Evolutionary conservation across 306 rosid genomes (phyloP).

Genomic region (Senna siamea): DNA sequence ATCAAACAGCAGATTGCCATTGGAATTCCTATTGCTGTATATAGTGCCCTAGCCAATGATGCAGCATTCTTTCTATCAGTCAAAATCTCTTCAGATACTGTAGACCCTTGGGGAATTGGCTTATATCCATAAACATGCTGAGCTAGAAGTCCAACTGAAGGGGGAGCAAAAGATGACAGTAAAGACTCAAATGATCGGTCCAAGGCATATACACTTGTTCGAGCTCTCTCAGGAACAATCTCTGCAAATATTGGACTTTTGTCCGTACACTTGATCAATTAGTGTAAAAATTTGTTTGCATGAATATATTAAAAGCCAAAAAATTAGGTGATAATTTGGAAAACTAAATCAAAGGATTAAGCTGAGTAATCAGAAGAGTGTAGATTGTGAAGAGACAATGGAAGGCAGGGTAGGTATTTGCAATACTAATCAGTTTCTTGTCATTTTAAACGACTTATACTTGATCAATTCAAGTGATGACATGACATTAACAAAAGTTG

Average conservation of each 20-base stretch:
- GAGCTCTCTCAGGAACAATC: constrained; percentile 88
- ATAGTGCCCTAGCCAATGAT: constrained; percentile 84
- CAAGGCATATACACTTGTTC: constrained; percentile 90
- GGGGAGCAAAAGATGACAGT: constrained; percentile 90
- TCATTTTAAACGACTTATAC: neutral
- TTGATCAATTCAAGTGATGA: neutral
- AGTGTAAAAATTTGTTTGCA: constrained; percentile 18
- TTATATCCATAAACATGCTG: constrained; percentile 83
- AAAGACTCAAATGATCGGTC: constrained; percentile 86
- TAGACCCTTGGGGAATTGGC: constrained; percentile 63
- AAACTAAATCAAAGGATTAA: neutral
- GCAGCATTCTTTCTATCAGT: constrained; percentile 83
- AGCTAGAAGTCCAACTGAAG: constrained; percentile 85
- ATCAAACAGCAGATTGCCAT: constrained; percentile 82
- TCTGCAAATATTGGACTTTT: constrained; percentile 95
- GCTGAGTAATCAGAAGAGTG: neutral
- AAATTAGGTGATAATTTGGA: constrained; percentile 2
- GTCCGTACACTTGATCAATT: constrained; percentile 37
- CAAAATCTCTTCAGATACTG: constrained; percentile 54
- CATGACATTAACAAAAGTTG: constrained; percentile 14
- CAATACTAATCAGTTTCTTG: constrained; percentile 2
- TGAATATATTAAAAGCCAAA: constrained; percentile 5
- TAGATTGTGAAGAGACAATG: neutral
- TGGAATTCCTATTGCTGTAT: constrained; percentile 83
- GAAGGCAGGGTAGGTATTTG: neutral